Evolutionary conservation across 2,329 filamentous ascomycete species (phyloP).

Genomic region (Eutypella sp.): DNA sequence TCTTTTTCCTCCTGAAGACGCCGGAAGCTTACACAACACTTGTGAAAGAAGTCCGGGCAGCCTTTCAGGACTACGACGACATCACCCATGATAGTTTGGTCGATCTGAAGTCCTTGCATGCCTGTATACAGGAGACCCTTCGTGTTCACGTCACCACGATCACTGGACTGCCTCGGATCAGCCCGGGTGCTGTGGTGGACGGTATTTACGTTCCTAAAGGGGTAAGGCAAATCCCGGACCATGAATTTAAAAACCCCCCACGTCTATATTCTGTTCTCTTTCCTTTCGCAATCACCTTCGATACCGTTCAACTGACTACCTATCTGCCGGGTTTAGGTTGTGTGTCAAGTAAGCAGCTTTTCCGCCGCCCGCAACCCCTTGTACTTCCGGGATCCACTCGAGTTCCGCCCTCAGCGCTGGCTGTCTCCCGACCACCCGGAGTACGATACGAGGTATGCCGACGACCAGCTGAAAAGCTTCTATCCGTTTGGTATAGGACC

Average conservation of each 20-base stretch:
- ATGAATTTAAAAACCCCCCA: too few species aligned
- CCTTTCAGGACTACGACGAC: conserved; percentile 9
- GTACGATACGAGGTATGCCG: conserved; percentile 1
- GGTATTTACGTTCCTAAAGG: conserved; percentile 13
- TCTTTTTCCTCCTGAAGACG: conserved; percentile 11
- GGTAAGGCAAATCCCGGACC: conserved; percentile 5
- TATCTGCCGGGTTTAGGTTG: conserved; percentile 1
- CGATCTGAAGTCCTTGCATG: conserved; percentile 19
- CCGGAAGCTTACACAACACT: conserved; percentile 4
- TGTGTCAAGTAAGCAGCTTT: conserved; percentile 3
- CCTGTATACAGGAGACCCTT: conserved; percentile 25
- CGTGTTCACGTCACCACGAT: conserved; percentile 24
- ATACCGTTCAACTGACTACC: background rate
- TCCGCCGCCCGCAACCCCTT: background rate
- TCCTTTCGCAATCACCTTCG: background rate
- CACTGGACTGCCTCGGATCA: conserved; percentile 8
- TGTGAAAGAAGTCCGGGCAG: conserved; percentile 5
- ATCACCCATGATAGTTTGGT: conserved; percentile 11
- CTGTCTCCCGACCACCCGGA: background rate
- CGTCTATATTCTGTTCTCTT: background rate
- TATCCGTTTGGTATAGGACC: conserved; percentile 4
- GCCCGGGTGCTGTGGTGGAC: conserved; percentile 11
- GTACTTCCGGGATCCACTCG: conserved; percentile 2
- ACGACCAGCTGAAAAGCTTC: conserved; percentile 3
- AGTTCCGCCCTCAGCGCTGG: conserved; percentile 5